phyloP scores from a whole-genome alignment of 2,329 filamentous ascomycete genomes.

The Talaromyces sp. region DNA sequence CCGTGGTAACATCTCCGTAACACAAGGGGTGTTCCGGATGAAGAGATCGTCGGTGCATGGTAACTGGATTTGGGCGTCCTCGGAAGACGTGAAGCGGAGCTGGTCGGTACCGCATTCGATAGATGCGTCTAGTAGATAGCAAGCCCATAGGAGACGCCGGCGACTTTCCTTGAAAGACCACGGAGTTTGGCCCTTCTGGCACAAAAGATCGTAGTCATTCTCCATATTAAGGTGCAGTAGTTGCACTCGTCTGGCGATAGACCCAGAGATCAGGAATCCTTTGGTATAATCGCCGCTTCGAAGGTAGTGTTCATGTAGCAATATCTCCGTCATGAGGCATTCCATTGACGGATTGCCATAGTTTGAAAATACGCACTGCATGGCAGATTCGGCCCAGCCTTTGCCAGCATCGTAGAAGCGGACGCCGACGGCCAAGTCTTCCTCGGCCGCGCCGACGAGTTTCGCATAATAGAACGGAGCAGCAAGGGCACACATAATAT shows the following conservation, averaged over 20 bases:
- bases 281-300: slow-evolving; percentile 26
- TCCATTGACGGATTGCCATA: slow-evolving; percentile 6
- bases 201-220: slow-evolving; percentile 25
- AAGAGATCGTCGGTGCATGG: slow-evolving; percentile 27
- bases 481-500: slow-evolving; percentile 8
- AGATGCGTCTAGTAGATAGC: slow-evolving; percentile 24
- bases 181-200: slow-evolving; percentile 15
- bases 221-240: slow-evolving; percentile 27
- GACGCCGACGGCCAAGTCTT: background rate
- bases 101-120: slow-evolving; percentile 27
- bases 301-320: slow-evolving; percentile 27
- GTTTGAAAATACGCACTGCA: slow-evolving; percentile 4
- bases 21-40: slow-evolving; percentile 20
- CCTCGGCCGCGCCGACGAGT: background rate
- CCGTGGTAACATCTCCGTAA: slow-evolving; percentile 21
- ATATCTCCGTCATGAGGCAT: slow-evolving; percentile 16
- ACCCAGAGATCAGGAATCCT: slow-evolving; percentile 26
- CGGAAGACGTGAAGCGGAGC: slow-evolving; percentile 23
- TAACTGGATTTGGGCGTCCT: slow-evolving; percentile 26
- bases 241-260: slow-evolving; percentile 25
- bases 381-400: slow-evolving; percentile 7
- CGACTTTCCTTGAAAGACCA: slow-evolving; percentile 22
- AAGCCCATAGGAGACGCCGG: slow-evolving; percentile 26
- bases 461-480: slow-evolving; percentile 5
- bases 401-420: slow-evolving; percentile 5